Evolutionary conservation across 2,329 filamentous ascomycete species (phyloP).

Genomic region (Metarhizium rileyi): DNA sequence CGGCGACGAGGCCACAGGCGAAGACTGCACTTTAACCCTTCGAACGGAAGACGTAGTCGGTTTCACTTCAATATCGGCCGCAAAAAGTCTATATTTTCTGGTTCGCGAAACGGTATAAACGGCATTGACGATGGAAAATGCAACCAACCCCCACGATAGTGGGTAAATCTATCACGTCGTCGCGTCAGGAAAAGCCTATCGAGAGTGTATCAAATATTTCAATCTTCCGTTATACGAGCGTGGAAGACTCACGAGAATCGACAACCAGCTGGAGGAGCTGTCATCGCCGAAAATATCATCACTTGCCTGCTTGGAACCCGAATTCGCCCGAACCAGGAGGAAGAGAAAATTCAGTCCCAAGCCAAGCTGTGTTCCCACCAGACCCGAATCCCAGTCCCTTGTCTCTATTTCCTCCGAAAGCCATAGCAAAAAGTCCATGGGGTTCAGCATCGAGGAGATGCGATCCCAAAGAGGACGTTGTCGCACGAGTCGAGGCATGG

Average conservation of each 20-base stretch:
- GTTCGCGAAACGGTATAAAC: slow-evolving; percentile 73
- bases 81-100: slow-evolving; percentile 85
- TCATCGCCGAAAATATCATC: slow-evolving; percentile 84
- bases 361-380: slow-evolving; percentile 67
- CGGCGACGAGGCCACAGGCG: slow-evolving; percentile 68
- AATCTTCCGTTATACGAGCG: neutral
- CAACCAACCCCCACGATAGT: slow-evolving; percentile 58
- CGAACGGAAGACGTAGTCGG: slow-evolving; percentile 77
- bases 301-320: slow-evolving; percentile 38
- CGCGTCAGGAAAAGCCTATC: neutral
- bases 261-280: slow-evolving; percentile 54
- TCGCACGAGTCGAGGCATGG: slow-evolving; percentile 70
- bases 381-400: slow-evolving; percentile 78
- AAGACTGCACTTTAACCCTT: slow-evolving; percentile 80
- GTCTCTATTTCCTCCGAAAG: slow-evolving; percentile 88
- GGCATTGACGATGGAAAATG: slow-evolving; percentile 64
- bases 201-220: neutral
- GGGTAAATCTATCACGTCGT: slow-evolving; percentile 47
- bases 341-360: slow-evolving; percentile 69
- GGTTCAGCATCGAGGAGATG: slow-evolving; percentile 71
- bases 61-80: slow-evolving; percentile 66
- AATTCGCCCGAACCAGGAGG: slow-evolving; percentile 74
- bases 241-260: slow-evolving; percentile 36
- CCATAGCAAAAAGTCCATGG: slow-evolving; percentile 83
- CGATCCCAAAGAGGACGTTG: slow-evolving; percentile 71